A percentile compares a stretch with the other conserved stretches of the same genome.
Evolutionary conservation across 805 yeast genomes (phyloP).

Genomic region (Monosporozyma aquatica): DNA sequence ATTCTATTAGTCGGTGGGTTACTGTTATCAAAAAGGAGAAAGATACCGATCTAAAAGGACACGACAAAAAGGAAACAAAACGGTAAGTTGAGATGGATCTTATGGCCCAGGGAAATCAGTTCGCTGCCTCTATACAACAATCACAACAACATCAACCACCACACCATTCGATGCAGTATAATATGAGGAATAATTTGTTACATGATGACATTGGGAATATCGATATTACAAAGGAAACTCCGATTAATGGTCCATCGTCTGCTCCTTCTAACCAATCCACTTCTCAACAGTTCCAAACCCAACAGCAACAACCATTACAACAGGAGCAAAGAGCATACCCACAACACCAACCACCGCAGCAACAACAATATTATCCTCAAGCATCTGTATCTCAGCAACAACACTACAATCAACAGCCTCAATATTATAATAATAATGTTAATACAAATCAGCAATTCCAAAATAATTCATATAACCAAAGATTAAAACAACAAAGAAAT

Average conservation of each 20-base stretch:
- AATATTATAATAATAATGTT: slow-evolving; percentile 3
- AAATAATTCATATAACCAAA: slow-evolving; percentile 9
- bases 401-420: slow-evolving; percentile 10
- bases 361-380: too few relatives aligned
- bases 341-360: slow-evolving; percentile 8
- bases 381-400: too few relatives aligned
- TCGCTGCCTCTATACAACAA: background rate
- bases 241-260: slow-evolving; percentile 18
- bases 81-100: background rate
- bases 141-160: slow-evolving; percentile 2
- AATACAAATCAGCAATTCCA: background rate
- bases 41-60: too few relatives aligned
- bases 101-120: background rate
- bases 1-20: too few relatives aligned
- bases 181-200: slow-evolving; percentile 32
- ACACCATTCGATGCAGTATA: slow-evolving; percentile 10
- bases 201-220: slow-evolving; percentile 36
- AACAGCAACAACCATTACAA: slow-evolving; percentile 10
- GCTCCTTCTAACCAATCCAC: slow-evolving; percentile 5
- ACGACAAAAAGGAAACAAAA: too few relatives aligned
- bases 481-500: slow-evolving; percentile 4
- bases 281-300: slow-evolving; percentile 8
- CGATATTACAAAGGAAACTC: slow-evolving; percentile 37
- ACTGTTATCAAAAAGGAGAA: too few relatives aligned
- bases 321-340: background rate